A percentile compares a stretch with the other conserved stretches of the same genome.
phyloP scores from a whole-genome alignment of 306 rosid species.

The Vigna unguiculata region DNA sequence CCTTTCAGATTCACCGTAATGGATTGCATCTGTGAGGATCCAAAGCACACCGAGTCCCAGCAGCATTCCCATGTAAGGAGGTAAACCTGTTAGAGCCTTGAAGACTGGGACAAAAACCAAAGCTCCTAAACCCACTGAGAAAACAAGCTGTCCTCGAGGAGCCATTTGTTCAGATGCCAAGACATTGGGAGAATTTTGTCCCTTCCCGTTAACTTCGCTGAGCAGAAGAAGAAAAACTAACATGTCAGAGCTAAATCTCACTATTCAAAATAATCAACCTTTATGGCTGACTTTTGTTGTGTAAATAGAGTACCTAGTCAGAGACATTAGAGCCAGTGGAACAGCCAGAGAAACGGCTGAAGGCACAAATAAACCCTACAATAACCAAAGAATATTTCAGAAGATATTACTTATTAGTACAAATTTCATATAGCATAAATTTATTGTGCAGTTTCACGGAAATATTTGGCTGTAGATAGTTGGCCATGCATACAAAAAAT shows the following conservation, averaged over 20 bases:
- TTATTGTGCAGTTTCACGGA: slow-evolving; percentile 25
- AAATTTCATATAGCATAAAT: slow-evolving; percentile 18
- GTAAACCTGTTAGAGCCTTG: slow-evolving; percentile 91
- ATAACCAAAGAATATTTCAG: slow-evolving; percentile 19
- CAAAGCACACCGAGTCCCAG: slow-evolving; percentile 97
- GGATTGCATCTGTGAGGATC: slow-evolving; percentile 98
- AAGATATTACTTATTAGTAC: slow-evolving; percentile 9
- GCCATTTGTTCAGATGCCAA: slow-evolving; percentile 93
- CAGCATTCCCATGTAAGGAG: slow-evolving; percentile 93
- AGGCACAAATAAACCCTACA: slow-evolving; percentile 77
- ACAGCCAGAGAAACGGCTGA: slow-evolving; percentile 79
- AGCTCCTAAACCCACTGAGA: slow-evolving; percentile 87
- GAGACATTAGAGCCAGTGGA: slow-evolving; percentile 86
- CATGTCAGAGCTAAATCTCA: slow-evolving; percentile 29
- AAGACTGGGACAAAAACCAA: slow-evolving; percentile 89
- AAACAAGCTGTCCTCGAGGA: slow-evolving; percentile 93
- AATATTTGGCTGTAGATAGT: no score
- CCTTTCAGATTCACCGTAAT: slow-evolving; percentile 92
- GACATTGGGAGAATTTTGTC: slow-evolving; percentile 59
- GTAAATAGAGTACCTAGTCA: slow-evolving; percentile 69
- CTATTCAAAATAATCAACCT: slow-evolving; percentile 28
- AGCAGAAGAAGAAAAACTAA: slow-evolving; percentile 44
- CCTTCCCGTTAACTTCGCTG: slow-evolving; percentile 86
- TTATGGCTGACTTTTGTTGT: slow-evolving; percentile 26
- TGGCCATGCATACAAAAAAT: no score